Percentiles rank a stretch among this genome's conserved stretches.
Conservation (phyloP, 805 yeast species). For the Wickerhamiella sergipiensis region DNA sequence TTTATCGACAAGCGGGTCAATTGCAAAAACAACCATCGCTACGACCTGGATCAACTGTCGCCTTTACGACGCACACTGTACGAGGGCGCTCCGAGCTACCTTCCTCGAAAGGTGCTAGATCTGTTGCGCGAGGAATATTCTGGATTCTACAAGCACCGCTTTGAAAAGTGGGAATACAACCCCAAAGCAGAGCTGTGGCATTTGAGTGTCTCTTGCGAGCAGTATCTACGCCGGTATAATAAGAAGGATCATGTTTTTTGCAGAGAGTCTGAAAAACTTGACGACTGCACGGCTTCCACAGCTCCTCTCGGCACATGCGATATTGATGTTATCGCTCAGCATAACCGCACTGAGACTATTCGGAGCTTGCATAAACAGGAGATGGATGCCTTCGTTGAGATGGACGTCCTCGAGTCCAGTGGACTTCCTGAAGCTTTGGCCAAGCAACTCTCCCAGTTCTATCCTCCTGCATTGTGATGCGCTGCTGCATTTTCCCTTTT, state of each 20-base stretch:
- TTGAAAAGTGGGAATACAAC: conserved; percentile 15
- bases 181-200: conserved; percentile 11
- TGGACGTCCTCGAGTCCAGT: neutral
- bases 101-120: conserved; percentile 30
- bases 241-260: neutral
- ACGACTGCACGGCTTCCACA: neutral
- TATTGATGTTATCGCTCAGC: neutral
- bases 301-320: neutral
- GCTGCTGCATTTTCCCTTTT: neutral
- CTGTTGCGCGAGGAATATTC: conserved; percentile 30
- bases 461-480: neutral
- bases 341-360: neutral
- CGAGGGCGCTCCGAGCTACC: conserved; percentile 41
- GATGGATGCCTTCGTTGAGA: neutral
- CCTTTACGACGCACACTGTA: conserved; percentile 42
- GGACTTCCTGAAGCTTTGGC: neutral
- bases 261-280: neutral
- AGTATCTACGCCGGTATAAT: neutral
- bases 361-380: neutral
- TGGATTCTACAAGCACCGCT: conserved; percentile 11
- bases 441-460: neutral
- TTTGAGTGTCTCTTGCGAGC: neutral
- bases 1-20: conserved; percentile 20
- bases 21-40: conserved; percentile 47
- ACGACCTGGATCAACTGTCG: conserved; percentile 33